Base-by-base conservation (phyloP, 139 green algal genomes). In the Dunaliella primolecta region DNA sequence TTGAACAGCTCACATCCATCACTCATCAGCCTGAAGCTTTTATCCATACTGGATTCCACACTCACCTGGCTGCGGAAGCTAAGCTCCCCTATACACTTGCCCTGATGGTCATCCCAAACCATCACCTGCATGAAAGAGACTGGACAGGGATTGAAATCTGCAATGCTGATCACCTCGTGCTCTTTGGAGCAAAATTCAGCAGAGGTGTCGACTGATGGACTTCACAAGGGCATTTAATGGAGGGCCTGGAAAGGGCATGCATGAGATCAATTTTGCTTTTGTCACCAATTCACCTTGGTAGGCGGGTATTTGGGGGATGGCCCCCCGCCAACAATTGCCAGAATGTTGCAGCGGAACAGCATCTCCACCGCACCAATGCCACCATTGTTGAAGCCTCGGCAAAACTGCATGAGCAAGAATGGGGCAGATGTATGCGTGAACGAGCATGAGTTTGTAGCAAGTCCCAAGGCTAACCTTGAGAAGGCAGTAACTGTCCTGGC, bases 21-120 rank as follows among this genome's bases (percentile, higher is more conserved):
- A 23, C 56, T 23, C 56, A 23, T n/a, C 56, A 29, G 56, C 56
- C 56, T 72, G 56, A 72, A 29, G 56, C 23, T n/a, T 20, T 72
- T 20, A 23, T 72, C 56, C 20, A 23, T 72, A 23, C 56, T n/a
- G 56, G 56, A 23, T n/a, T 72, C 56, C 20, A 23, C n/a, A 64
- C 86, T 20, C 56, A 98, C 96, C 86, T 95, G 91, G 81, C 92
- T 98, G 0, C 93, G 85, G 86, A 99, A 99, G 36, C 83, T 93
- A 15, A 99, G 93, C 90, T 99, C 97, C 7, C 96, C 97, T 34
- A 99, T 98, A 84, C 94, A 97, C 2, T 96, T 91, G 15, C 89
- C 93, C 85, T 98, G 94, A 80, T 98, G 93, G 88, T 99, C 97
- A 87, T 99, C 97, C 95, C 96, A 99, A 1, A 99, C 98, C 94